These are phyloP conservation scores for Trichophyton verrucosum DNA, from an alignment of 2,329 filamentous ascomycete species.

Conservation along the genomic window DNA sequence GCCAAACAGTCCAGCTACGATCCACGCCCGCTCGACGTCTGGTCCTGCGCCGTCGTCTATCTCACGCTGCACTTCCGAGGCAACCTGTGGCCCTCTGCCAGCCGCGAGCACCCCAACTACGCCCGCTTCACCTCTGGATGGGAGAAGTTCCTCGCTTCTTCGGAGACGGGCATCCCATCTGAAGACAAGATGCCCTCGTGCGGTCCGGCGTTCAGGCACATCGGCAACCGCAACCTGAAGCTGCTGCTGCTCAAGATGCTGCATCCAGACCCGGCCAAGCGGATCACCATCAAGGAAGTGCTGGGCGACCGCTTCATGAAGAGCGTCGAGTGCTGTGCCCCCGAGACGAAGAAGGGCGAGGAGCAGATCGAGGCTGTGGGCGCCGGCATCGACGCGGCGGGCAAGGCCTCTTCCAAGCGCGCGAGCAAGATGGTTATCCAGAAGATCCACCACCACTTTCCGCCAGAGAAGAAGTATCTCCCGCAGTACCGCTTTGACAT, in stretches of 20 bases:
- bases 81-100: conserved; percentile 62
- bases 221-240: conserved; percentile 53
- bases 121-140: conserved; percentile 54
- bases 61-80: conserved; percentile 61
- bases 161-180: conserved; percentile 37
- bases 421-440: conserved; percentile 19
- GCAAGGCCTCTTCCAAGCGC: conserved; percentile 16
- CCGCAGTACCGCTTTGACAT: conserved; percentile 20
- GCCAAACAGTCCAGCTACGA: conserved; percentile 56
- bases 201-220: conserved; percentile 48
- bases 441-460: conserved; percentile 24
- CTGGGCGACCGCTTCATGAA: conserved; percentile 60
- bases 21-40: conserved; percentile 69
- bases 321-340: conserved; percentile 65
- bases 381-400: conserved; percentile 31
- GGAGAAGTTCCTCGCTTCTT: conserved; percentile 52
- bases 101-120: conserved; percentile 47
- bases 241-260: conserved; percentile 69
- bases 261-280: conserved; percentile 60
- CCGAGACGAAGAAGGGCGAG: conserved; percentile 46
- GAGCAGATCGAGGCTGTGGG: conserved; percentile 36
- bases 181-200: conserved; percentile 56
- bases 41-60: conserved; percentile 76
- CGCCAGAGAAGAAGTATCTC: conserved; percentile 20
- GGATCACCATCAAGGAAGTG: conserved; percentile 57